Conservation (phyloP, 345 rosid genomes). For the Trapa bicornis region DNA sequence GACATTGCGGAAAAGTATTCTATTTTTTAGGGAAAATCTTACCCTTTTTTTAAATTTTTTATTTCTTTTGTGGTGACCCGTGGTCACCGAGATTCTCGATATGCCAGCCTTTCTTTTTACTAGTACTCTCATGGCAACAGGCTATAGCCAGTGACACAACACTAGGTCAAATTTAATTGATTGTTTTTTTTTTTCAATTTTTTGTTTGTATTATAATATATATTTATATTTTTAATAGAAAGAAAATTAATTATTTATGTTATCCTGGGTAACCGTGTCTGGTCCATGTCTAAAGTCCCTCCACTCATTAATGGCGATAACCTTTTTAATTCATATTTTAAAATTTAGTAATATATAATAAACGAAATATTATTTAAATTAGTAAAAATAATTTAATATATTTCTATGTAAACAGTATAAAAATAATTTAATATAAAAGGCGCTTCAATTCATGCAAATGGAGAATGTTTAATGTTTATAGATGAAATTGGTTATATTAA, state of each 20-base stretch:
- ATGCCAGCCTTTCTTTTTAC: no score
- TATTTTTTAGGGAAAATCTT: not conserved
- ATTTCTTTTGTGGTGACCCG: not conserved
- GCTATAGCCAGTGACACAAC: slow-evolving; percentile 37
- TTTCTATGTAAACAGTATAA: no score
- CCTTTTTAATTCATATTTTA: slow-evolving; percentile 3
- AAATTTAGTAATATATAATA: slow-evolving; percentile 8
- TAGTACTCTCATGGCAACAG: slow-evolving; percentile 19
- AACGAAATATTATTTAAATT: no score
- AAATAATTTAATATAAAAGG: no score
- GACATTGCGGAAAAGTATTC: not conserved
- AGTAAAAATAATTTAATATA: no score
- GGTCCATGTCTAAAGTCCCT: slow-evolving; percentile 21
- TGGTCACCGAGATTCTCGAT: slow-evolving; percentile 42
- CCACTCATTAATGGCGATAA: slow-evolving; percentile 14
- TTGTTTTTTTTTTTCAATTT: not conserved
- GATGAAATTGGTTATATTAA: no score
- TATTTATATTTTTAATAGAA: not conserved
- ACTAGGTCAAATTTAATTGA: slow-evolving; percentile 6
- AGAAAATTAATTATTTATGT: slow-evolving; percentile 13
- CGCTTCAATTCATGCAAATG: no score
- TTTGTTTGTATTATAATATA: no score
- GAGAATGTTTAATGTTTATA: no score
- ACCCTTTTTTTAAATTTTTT: not conserved
- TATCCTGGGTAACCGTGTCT: no score